phyloP scores from a whole-genome alignment of 1,284 basidiomycete species.

The Cystobasidium sp. region DNA sequence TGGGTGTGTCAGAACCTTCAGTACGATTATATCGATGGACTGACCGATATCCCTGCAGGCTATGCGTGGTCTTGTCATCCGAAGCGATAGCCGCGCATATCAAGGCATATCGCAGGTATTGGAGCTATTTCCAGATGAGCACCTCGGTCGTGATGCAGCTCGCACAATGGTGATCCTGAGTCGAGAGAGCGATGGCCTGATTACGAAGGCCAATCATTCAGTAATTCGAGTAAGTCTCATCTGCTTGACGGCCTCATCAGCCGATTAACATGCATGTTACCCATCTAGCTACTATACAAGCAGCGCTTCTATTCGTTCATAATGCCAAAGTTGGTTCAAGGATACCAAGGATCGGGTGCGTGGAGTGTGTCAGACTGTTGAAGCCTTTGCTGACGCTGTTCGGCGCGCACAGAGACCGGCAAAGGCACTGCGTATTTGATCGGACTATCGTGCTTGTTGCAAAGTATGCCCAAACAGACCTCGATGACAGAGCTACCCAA shows the following conservation, averaged over 20 bases:
- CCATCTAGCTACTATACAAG: conserved; percentile 73
- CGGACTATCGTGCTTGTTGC: conserved; percentile 80
- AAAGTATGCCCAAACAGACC: conserved; percentile 74
- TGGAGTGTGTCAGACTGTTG: not conserved
- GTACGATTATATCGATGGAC: not conserved
- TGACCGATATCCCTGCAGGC: conserved; percentile 65
- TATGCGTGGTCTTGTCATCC: conserved; percentile 70
- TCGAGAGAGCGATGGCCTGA: conserved; percentile 64
- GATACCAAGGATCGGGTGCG: conserved; percentile 56
- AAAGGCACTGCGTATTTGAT: conserved; percentile 70
- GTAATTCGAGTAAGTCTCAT: conserved; percentile 67
- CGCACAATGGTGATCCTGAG: conserved; percentile 71
- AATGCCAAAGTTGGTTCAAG: conserved; percentile 74
- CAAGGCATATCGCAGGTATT: conserved; percentile 70
- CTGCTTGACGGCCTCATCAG: not conserved
- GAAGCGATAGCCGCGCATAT: conserved; percentile 67
- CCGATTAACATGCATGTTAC: no score
- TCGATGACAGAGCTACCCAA: conserved; percentile 70
- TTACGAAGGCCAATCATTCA: conserved; percentile 76
- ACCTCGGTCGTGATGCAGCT: conserved; percentile 70
- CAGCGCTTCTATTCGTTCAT: conserved; percentile 80
- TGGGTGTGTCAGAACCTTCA: conserved; percentile 63
- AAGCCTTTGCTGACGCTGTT: not conserved
- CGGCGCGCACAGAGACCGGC: conserved; percentile 7
- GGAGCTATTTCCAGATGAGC: conserved; percentile 67